phyloP scores from a whole-genome alignment of 2,329 filamentous ascomycete genomes.

The Trichoderma aggressivum region DNA sequence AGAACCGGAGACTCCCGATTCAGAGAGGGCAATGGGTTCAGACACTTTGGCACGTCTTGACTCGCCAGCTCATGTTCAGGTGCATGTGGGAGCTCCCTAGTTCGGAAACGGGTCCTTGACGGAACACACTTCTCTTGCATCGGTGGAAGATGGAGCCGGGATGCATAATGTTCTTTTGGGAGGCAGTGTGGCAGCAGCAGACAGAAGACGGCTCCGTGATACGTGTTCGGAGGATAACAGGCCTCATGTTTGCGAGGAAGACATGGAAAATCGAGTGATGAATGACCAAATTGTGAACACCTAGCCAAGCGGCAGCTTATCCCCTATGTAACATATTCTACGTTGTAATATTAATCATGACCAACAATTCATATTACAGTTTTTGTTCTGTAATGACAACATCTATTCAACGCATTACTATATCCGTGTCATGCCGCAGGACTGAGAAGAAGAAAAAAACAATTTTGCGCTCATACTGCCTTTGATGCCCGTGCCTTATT shows the following conservation, averaged over 20 bases:
- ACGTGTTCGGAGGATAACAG: conserved; percentile 34
- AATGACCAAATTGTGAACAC: not conserved
- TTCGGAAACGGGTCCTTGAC: not conserved
- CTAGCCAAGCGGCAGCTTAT: not conserved
- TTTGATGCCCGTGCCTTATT: conserved; percentile 54
- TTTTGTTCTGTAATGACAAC: not conserved
- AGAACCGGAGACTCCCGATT: conserved; percentile 14
- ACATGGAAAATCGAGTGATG: conserved; percentile 20
- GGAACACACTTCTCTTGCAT: conserved; percentile 23
- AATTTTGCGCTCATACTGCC: conserved; percentile 28
- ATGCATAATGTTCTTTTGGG: conserved; percentile 28
- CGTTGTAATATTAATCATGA: not conserved
- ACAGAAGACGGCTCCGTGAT: conserved; percentile 18
- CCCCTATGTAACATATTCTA: not conserved
- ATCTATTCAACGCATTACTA: not conserved
- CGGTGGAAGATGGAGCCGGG: conserved; percentile 21
- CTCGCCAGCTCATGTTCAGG: not conserved
- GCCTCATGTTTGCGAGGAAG: conserved; percentile 32
- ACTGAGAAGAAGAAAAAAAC: not conserved
- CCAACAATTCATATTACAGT: not conserved
- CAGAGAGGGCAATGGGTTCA: not conserved
- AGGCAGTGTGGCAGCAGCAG: conserved; percentile 17
- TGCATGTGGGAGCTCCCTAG: not conserved
- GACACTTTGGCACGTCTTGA: not conserved
- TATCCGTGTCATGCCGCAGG: not conserved